Evolutionary conservation across 73 alveolate species (phyloP).

Genomic region (Paramecium primaurelia): DNA sequence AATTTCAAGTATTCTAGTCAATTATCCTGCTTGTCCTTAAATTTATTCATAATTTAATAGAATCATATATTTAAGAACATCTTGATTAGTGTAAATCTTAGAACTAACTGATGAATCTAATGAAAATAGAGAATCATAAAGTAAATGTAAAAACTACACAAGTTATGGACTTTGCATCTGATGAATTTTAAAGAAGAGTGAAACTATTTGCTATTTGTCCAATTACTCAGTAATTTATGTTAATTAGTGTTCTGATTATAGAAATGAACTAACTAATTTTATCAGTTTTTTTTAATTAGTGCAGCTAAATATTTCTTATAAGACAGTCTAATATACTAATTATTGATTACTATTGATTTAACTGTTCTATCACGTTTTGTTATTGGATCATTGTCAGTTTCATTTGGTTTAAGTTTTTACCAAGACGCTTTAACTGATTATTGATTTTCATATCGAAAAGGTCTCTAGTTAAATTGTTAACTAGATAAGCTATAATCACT

Average conservation of each 20-base stretch:
- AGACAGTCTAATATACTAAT: not conserved
- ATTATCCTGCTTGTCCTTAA: not conserved
- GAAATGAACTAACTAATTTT: not conserved
- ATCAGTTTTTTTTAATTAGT: not conserved
- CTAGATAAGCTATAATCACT: not conserved
- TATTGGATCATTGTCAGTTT: not conserved
- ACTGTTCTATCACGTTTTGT: not conserved
- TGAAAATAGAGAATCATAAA: not conserved
- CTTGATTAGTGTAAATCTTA: not conserved
- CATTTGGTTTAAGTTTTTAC: not conserved
- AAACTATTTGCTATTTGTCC: not conserved
- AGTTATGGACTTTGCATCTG: not conserved
- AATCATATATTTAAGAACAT: not conserved
- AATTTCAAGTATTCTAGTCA: not conserved
- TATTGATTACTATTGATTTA: not conserved
- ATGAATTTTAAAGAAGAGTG: not conserved
- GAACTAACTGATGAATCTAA: slow-evolving; percentile 4
- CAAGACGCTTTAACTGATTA: not conserved
- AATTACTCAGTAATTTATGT: not conserved
- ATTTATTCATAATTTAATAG: slow-evolving; percentile 14
- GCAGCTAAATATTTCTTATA: not conserved
- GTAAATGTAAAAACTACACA: not conserved
- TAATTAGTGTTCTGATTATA: not conserved
- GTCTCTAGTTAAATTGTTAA: not conserved
- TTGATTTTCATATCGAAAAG: not conserved